Evolutionary conservation across 768 basidiomycete genomes (phyloP), one percentile per base, ranked within the genome.

Genomic region (Dioszegia hungarica): DNA sequence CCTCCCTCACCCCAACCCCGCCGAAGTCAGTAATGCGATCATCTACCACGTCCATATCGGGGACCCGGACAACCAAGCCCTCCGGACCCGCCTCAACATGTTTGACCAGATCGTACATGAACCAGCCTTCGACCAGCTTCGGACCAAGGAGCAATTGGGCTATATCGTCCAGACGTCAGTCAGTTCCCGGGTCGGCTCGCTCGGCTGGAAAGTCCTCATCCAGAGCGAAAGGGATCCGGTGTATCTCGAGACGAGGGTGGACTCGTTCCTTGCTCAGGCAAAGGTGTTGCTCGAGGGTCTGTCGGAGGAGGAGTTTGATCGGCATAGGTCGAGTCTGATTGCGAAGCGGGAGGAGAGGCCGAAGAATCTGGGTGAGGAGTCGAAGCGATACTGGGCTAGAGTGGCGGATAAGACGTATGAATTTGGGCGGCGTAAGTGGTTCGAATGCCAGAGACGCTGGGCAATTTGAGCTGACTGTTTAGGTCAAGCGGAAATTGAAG

Each of bases 121-220:
- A 66, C 94, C 93, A 1, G 83, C 88, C 10, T 99, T 98, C 77
- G 86, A 94, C 71, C 79, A 85, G 22, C 82, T 99, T 28, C 86
- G 95, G 27, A 97, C 93, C 3, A 86, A 90, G 72, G 90, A 98
- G 71, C 95, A 99, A 75, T 81, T 99, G 1, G 95, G 95, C 5
- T 99, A 99, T 74, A 81, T 95, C 39, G 93, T 95, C 33, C 82
- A 80, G 9, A 61, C 61, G 19, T 62, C 64, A 9, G 41, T 66
- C 10, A 74, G 87, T 39, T 71, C 81, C 38, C 86, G 88, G n/a
- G 79, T 82, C 2, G 85, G 83, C 41, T 83, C 87, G 59, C 81
- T 83, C 60, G 91, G 92, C 6, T 77, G 92, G 59, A 84, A 89
- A 39, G 82, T 98, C 51, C 79, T 91, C 6, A 82, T 98, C 28